phyloP scores from a whole-genome alignment of 1,284 basidiomycete species.

The Cryptococcus wingfieldii region DNA sequence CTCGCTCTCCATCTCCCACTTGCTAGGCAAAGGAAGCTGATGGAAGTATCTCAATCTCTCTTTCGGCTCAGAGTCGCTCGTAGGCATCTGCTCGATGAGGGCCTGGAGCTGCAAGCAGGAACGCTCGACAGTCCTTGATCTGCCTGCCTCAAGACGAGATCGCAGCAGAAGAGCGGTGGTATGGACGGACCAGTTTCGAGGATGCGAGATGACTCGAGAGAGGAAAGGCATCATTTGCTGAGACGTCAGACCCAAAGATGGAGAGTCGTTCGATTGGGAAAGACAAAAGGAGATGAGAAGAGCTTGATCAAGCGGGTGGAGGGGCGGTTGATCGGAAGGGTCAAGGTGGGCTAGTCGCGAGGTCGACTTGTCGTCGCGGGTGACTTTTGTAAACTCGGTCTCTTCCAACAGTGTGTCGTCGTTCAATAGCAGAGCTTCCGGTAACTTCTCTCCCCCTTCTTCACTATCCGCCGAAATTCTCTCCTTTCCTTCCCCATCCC shows the following conservation, averaged over 20 bases:
- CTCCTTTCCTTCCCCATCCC: constrained; percentile 44
- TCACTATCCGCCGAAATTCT: constrained; percentile 6
- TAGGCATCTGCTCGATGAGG: constrained; percentile 90
- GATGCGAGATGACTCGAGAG: constrained; percentile 75
- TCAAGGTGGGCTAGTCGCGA: constrained; percentile 61
- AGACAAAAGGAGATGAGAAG: constrained; percentile 84
- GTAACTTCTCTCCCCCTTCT: constrained; percentile 49
- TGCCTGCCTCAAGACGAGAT: constrained; percentile 75
- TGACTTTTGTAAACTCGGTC: constrained; percentile 70
- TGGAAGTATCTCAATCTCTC: constrained; percentile 78
- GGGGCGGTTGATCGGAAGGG: constrained; percentile 74
- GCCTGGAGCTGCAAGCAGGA: constrained; percentile 85
- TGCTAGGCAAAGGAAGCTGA: constrained; percentile 71
- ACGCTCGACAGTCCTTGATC: constrained; percentile 86
- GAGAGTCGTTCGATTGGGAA: constrained; percentile 81
- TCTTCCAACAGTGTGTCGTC: constrained; percentile 96
- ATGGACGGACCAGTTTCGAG: constrained; percentile 87
- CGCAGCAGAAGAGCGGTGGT: constrained; percentile 89
- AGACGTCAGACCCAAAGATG: constrained; percentile 75
- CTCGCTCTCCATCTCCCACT: constrained; percentile 88
- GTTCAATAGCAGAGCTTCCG: constrained; percentile 78
- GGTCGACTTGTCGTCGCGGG: constrained; percentile 29
- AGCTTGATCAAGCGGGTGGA: constrained; percentile 86
- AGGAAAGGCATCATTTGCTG: constrained; percentile 90
- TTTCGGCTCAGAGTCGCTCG: constrained; percentile 58